Conservation (phyloP, 2,329 filamentous ascomycete species). For the Colletotrichum euphorbiae region DNA sequence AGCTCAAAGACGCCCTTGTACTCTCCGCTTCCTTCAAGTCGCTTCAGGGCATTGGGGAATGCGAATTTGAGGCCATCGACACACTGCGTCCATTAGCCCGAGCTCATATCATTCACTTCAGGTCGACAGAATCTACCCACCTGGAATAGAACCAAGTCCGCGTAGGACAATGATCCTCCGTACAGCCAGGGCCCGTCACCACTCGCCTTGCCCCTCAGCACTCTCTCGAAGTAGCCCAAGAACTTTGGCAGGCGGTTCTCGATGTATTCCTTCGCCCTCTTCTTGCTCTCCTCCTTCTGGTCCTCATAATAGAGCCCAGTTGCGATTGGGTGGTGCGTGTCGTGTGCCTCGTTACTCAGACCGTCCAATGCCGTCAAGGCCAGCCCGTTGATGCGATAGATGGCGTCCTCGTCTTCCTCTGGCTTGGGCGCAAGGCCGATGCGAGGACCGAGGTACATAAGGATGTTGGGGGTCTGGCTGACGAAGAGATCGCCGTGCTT, state of each 20-base stretch:
- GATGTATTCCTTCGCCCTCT: constrained; percentile 68
- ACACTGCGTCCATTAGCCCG: constrained; percentile 49
- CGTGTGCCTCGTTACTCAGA: constrained; percentile 77
- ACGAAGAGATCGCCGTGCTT: constrained; percentile 71
- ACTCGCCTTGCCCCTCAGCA: constrained; percentile 68
- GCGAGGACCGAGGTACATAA: constrained; percentile 74
- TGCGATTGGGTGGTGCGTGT: constrained; percentile 79
- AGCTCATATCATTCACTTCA: not conserved
- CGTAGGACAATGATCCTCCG: constrained; percentile 73
- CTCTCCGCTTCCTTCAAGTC: constrained; percentile 64
- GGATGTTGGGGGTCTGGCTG: constrained; percentile 78
- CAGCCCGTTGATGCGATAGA: constrained; percentile 72
- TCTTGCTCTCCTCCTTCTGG: constrained; percentile 75
- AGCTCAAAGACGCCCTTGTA: constrained; percentile 73
- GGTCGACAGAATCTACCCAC: constrained; percentile 51
- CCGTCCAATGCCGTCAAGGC: constrained; percentile 77
- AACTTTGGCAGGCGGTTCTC: constrained; percentile 77
- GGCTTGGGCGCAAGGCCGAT: constrained; percentile 66
- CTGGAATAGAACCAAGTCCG: constrained; percentile 80
- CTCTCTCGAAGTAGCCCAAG: constrained; percentile 75
- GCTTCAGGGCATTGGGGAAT: constrained; percentile 74
- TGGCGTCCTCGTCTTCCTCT: constrained; percentile 54
- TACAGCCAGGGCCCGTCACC: constrained; percentile 74
- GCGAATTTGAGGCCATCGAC: constrained; percentile 72
- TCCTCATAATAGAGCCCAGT: constrained; percentile 75